Base-by-base conservation (phyloP, 306 rosid species). In the Pyrus bretschneideri region DNA sequence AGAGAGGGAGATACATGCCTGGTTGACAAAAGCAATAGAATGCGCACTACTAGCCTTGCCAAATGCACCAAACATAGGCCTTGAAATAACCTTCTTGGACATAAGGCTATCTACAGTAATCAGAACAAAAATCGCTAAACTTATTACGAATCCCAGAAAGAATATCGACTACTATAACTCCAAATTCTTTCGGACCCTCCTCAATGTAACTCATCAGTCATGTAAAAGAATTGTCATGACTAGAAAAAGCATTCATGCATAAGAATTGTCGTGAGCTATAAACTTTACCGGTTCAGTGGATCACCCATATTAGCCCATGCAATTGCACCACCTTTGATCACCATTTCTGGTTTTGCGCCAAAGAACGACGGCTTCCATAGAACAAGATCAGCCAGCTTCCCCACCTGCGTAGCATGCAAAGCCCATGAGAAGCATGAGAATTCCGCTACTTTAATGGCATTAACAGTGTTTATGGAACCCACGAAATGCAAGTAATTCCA, bases 271-370 rank as follows among this genome's bases (percentile, higher is more conserved):
- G 49, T 33, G 27, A 18, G 35, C 29, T 22, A 44, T 59, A 14
- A 11, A 61, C 59, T n/a, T 84, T 87, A 95, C 97, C 86, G 97
- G 97, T 88, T 95, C 97, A 68, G 97, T 82, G 97, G 91, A 83
- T 92, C 99, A 67, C 97, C 97, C 93, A 92, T 95, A 84, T 92
- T 86, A 55, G 99, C 93, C 91, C 93, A 95, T 19, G 97, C 97
- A 86, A 95, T n/a, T 38, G 64, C 88, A 65, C 99, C 99, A 70
- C 99, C 97, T 86, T 90, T 92, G 67, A 95, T 83, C 79, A 95
- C 88, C 89, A 80, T 92, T 76, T 95, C 97, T 59, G 99, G 97
- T 88, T 95, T 95, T 66, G 93, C 93, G 70, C 99, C 99, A 76
- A 95, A 92, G 86, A 95, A 92, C 8, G 97, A 78, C 15, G 97